Percentiles rank a stretch among this genome's conserved stretches.
Evolutionary conservation across 139 green algal species (phyloP).

Genomic region (Chlamydomonas asymmetrica): DNA sequence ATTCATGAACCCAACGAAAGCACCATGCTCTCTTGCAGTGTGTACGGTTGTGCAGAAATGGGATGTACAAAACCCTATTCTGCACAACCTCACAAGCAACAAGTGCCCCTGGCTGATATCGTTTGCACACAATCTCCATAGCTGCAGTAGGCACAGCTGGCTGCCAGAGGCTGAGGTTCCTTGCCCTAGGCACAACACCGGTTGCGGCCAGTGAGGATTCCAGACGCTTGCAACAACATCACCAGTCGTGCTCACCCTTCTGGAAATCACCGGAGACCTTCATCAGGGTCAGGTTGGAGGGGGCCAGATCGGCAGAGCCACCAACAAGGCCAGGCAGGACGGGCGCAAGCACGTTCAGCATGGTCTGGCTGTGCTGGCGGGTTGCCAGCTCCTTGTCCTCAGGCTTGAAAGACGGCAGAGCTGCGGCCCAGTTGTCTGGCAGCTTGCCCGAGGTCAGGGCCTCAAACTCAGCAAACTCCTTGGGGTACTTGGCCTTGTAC

Average conservation of each 20-base stretch:
- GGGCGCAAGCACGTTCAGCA: slow-evolving; percentile 92
- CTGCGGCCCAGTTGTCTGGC: slow-evolving; percentile 81
- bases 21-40: no score
- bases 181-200: no score
- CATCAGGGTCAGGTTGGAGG: slow-evolving; percentile 99
- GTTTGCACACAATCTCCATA: no score
- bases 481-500: slow-evolving; percentile 83
- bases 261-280: slow-evolving; percentile 98
- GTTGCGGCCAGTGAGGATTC: no score
- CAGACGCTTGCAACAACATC: no score
- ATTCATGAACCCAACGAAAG: no score
- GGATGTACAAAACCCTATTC: no score
- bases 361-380: slow-evolving; percentile 94
- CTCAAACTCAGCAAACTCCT: slow-evolving; percentile 83
- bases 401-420: slow-evolving; percentile 89
- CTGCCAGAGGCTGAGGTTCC: no score
- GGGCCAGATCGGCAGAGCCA: slow-evolving; percentile 95
- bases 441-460: slow-evolving; percentile 81
- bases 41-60: no score
- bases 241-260: slow-evolving; percentile 74
- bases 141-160: no score
- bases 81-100: no score
- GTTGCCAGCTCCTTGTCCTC: slow-evolving; percentile 95
- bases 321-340: slow-evolving; percentile 93
- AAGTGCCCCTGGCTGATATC: no score